Base-by-base conservation (phyloP, 257 asterid genomes). In the Fraxinus americana region DNA sequence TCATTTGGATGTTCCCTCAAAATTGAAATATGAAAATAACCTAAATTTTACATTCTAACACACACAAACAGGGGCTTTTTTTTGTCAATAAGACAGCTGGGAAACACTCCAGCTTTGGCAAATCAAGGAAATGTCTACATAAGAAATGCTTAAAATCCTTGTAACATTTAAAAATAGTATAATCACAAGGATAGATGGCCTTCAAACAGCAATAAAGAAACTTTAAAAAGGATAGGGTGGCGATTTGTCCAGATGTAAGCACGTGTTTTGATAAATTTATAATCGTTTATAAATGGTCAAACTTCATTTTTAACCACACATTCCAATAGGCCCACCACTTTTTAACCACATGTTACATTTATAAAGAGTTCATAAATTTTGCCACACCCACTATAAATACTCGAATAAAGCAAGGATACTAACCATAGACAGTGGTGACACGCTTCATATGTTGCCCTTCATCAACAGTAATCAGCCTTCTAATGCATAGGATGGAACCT, bases 401-500 rank as follows among this genome's bases (percentile, higher is more conserved):
- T 17, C 12, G 6, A 7, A 63, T 36, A 3, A 69, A 72, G 41
- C 5, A 1, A 1, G 23, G 66, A 32, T 27, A 52, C 85, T 39
- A 57, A 82, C 80, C 70, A 73, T 70, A 57, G 82, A 70, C 59
- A 61, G 79, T 76, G 68, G 66, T 73, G 67, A 75, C 77, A 82
- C 85, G 75, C 71, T 75, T 41, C 70, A 32, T 57, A 30, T 27
- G 71, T 67, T 21, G 79, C 70, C 73, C 52, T 67, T 73, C 77
- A 76, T 83, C 73, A 59, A 72, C 85, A 82, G 75, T 70, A 63
- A 50, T 88, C 85, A 93, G 88, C 96, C 94, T 82, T 90, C 96
- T 78, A 91, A 79, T 52, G 96, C 93, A 84, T 86, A 88, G 65
- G 94, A 82, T 7, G 89, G 95, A 67, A 87, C 91, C 97, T 93